These are phyloP conservation scores for Dittrichia graveolens DNA, from an alignment of 129 eudicot species.

Conservation along the genomic window DNA sequence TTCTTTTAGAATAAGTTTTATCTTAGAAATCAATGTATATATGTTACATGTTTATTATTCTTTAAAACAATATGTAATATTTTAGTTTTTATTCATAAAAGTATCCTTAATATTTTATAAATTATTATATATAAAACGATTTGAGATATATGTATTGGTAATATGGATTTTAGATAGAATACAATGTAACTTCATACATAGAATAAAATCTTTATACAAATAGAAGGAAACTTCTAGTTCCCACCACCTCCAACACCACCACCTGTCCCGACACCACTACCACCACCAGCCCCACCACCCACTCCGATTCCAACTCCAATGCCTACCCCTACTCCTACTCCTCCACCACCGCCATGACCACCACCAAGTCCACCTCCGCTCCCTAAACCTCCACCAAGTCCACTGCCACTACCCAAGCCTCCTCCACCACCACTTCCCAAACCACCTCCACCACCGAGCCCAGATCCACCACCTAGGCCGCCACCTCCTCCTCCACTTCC, in stretches of 20 bases:
- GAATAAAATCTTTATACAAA: background rate
- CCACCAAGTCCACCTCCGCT: constrained; percentile 19
- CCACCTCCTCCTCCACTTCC: constrained; percentile 30
- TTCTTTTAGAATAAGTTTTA: too few species aligned
- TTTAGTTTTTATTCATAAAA: too few species aligned
- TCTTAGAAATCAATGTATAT: too few species aligned
- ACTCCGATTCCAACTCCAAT: constrained; percentile 28
- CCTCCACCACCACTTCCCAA: constrained; percentile 11
- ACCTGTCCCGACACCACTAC: background rate
- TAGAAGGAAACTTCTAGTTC: constrained; percentile 8
- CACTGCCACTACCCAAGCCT: constrained; percentile 17
- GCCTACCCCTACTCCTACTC: constrained; percentile 23
- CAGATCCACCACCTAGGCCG: constrained; percentile 24
- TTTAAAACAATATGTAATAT: too few species aligned
- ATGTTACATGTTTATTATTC: too few species aligned
- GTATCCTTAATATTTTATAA: background rate
- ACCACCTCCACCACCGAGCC: constrained; percentile 12
- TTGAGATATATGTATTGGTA: background rate
- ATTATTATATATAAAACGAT: background rate
- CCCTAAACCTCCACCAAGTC: constrained; percentile 23
- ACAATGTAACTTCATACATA: background rate
- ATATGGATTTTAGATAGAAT: background rate
- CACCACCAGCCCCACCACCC: constrained; percentile 18
- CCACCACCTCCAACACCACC: constrained; percentile 1
- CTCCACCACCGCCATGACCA: constrained; percentile 5